phyloP scores from a whole-genome alignment of 2,329 filamentous ascomycete species.

The Neofusicoccum kwambonambiense region DNA sequence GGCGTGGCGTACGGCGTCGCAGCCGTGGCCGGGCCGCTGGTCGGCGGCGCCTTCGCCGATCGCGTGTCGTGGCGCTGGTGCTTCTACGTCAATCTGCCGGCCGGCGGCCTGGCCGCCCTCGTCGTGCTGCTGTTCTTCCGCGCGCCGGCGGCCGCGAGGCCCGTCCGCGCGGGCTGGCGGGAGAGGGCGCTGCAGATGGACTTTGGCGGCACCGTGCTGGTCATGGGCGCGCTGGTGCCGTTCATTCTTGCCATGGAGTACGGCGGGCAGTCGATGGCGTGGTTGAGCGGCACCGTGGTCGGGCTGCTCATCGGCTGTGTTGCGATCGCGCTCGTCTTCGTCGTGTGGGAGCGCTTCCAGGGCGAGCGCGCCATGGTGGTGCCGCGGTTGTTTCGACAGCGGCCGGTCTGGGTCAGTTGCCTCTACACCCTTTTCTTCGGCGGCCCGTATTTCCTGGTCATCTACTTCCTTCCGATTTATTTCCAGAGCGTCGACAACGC shows the following conservation, averaged over 20 bases:
- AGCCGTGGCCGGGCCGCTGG: conserved; percentile 24
- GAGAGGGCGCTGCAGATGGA: conserved; percentile 24
- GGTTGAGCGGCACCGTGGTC: background rate
- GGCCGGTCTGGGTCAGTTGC: background rate
- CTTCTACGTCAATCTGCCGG: conserved; percentile 48
- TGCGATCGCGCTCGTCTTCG: conserved; percentile 8
- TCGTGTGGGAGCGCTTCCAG: conserved; percentile 26
- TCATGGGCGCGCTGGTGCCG: conserved; percentile 34
- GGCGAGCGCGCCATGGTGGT: background rate
- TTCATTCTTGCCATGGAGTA: conserved; percentile 36
- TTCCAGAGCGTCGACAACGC: conserved; percentile 46
- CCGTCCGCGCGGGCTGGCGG: conserved; percentile 20
- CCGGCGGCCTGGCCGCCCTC: conserved; percentile 41
- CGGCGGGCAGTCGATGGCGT: conserved; percentile 28
- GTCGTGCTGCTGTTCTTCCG: conserved; percentile 42
- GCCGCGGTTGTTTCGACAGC: background rate
- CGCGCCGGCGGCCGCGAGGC: conserved; percentile 29
- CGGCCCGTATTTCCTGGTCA: conserved; percentile 26
- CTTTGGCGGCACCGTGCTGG: conserved; percentile 27
- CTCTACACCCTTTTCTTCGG: conserved; percentile 23
- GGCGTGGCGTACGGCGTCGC: conserved; percentile 20
- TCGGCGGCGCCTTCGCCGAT: conserved; percentile 22
- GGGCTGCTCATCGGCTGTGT: background rate
- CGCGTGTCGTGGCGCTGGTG: conserved; percentile 27
- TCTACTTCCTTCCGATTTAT: conserved; percentile 42